Percentiles rank a stretch among this genome's conserved stretches.
Conservation (phyloP, 306 rosid species). For the Gastrolobium bilobum region DNA sequence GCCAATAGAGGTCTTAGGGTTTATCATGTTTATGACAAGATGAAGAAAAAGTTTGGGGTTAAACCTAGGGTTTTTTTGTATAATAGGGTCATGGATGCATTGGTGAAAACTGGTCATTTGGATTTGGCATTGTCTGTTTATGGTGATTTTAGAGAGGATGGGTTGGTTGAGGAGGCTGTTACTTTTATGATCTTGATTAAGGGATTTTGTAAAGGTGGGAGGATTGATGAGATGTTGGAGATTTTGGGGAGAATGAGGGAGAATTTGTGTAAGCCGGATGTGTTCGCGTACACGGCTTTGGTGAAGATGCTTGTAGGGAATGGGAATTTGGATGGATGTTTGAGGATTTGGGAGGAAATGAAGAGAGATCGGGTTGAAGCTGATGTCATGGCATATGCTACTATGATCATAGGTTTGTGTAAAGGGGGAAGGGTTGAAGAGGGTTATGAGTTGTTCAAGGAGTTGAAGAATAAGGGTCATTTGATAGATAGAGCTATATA, state of each 20-base stretch:
- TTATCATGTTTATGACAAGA: slow-evolving; percentile 74
- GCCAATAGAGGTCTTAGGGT: slow-evolving; percentile 80
- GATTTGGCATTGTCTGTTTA: slow-evolving; percentile 80
- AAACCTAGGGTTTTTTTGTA: slow-evolving; percentile 81
- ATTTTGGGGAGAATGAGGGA: slow-evolving; percentile 72
- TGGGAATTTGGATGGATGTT: slow-evolving; percentile 75
- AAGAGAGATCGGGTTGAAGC: slow-evolving; percentile 65
- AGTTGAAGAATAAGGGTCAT: slow-evolving; percentile 77
- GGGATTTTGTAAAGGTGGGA: slow-evolving; percentile 75
- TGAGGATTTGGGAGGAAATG: slow-evolving; percentile 91
- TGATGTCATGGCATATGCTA: slow-evolving; percentile 81
- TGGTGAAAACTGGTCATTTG: slow-evolving; percentile 65
- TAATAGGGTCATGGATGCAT: slow-evolving; percentile 81
- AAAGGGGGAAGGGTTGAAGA: slow-evolving; percentile 69
- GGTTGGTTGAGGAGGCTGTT: slow-evolving; percentile 78
- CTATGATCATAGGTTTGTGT: slow-evolving; percentile 69
- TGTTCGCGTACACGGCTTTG: slow-evolving; percentile 86
- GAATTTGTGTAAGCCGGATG: slow-evolving; percentile 80
- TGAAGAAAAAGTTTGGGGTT: slow-evolving; percentile 76
- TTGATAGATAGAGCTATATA: slow-evolving; percentile 85
- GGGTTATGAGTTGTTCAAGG: slow-evolving; percentile 75
- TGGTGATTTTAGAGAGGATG: slow-evolving; percentile 68
- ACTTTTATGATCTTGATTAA: slow-evolving; percentile 86
- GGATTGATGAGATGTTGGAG: slow-evolving; percentile 71
- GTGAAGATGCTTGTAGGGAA: slow-evolving; percentile 59